Percentiles rank a stretch among this genome's conserved stretches.
phyloP scores from a whole-genome alignment of 345 rosid genomes.

The Linum trigynum region DNA sequence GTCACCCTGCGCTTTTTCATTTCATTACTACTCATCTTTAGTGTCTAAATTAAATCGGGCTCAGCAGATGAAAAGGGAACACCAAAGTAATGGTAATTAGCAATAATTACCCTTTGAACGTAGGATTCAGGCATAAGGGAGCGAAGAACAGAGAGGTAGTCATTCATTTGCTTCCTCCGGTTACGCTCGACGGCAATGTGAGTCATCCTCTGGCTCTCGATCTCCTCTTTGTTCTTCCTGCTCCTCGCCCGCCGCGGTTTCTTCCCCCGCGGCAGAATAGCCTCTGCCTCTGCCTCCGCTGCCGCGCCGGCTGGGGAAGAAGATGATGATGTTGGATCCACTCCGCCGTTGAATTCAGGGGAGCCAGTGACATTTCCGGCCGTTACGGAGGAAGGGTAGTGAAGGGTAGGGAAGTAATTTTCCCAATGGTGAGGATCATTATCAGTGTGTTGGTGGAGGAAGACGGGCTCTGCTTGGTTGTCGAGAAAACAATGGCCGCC shows the following conservation, averaged over 20 bases:
- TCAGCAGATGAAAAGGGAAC: neutral
- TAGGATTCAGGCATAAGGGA: conserved; percentile 84
- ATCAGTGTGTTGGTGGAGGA: neutral
- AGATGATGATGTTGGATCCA: conserved; percentile 15
- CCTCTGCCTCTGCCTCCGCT: neutral
- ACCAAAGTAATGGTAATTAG: neutral
- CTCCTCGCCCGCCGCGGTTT: conserved; percentile 57
- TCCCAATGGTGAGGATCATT: conserved; percentile 17
- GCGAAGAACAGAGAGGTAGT: conserved; percentile 63
- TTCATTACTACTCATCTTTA: neutral
- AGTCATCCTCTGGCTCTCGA: conserved; percentile 82
- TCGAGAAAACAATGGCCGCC: conserved; percentile 21
- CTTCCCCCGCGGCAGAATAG: neutral
- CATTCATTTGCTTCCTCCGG: conserved; percentile 88
- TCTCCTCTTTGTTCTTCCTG: conserved; percentile 70
- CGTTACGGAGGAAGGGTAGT: conserved; percentile 17
- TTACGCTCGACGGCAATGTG: conserved; percentile 99
- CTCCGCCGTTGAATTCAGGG: neutral
- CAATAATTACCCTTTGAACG: conserved; percentile 55
- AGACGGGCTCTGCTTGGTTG: conserved; percentile 27
- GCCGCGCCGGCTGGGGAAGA: conserved; percentile 19
- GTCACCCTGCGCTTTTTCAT: conserved; percentile 26
- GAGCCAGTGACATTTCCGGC: neutral
- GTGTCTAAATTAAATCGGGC: neutral
- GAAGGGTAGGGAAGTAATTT: conserved; percentile 14